Conservation (phyloP, 2,329 filamentous ascomycete genomes). For the Didymella pomorum region DNA sequence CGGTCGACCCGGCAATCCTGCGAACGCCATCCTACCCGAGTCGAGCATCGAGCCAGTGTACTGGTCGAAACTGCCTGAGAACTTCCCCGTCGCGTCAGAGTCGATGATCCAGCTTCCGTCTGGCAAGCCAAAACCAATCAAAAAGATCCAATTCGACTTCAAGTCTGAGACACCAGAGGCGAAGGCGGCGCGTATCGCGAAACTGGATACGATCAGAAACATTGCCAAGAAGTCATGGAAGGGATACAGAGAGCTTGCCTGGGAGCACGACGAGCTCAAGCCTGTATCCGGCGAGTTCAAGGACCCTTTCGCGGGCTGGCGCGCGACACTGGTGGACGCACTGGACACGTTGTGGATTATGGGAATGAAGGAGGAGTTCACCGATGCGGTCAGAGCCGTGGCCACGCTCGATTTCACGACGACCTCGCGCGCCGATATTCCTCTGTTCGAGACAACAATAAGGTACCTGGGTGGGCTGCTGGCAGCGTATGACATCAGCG, state of each 20-base stretch:
- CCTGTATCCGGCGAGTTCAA: slow-evolving; percentile 73
- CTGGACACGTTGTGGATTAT: slow-evolving; percentile 79
- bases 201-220: slow-evolving; percentile 72
- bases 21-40: slow-evolving; percentile 32
- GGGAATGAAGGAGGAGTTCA: slow-evolving; percentile 71
- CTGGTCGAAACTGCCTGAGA: slow-evolving; percentile 77
- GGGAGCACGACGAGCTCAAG: slow-evolving; percentile 84
- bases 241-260: slow-evolving; percentile 81
- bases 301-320: slow-evolving; percentile 92
- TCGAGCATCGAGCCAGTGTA: slow-evolving; percentile 57
- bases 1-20: slow-evolving; percentile 25
- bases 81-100: slow-evolving; percentile 76
- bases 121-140: slow-evolving; percentile 72
- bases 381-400: slow-evolving; percentile 67
- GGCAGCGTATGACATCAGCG: slow-evolving; percentile 73
- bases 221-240: slow-evolving; percentile 82
- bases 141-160: slow-evolving; percentile 79
- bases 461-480: slow-evolving; percentile 74
- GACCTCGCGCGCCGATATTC: slow-evolving; percentile 61
- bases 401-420: slow-evolving; percentile 68
- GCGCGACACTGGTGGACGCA: slow-evolving; percentile 82
- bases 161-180: slow-evolving; percentile 64
- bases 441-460: slow-evolving; percentile 76
- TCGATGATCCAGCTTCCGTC: slow-evolving; percentile 80
- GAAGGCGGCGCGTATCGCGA: slow-evolving; percentile 66